phyloP scores from a whole-genome alignment of 768 basidiomycete genomes.

The Ramaria sp. region DNA sequence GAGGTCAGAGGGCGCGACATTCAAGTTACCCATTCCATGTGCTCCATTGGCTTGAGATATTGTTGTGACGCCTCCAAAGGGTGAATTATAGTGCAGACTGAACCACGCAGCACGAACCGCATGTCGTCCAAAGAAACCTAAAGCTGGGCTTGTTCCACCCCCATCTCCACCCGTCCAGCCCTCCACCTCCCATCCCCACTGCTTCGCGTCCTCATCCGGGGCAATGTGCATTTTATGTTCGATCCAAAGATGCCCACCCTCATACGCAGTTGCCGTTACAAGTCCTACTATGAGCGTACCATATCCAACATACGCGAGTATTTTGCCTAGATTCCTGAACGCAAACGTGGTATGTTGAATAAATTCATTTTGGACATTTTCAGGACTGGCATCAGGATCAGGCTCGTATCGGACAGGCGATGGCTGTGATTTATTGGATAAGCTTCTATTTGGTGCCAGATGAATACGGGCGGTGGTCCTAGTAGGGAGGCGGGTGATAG shows the following conservation, averaged over 20 bases:
- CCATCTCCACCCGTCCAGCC: slow-evolving; percentile 27
- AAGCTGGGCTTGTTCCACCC: slow-evolving; percentile 65
- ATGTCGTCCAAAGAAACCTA: slow-evolving; percentile 52
- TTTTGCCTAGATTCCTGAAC: slow-evolving; percentile 4
- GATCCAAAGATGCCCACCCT: slow-evolving; percentile 51
- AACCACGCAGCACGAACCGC: slow-evolving; percentile 64
- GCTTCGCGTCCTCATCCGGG: slow-evolving; percentile 38
- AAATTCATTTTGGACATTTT: slow-evolving; percentile 1
- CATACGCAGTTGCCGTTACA: slow-evolving; percentile 38
- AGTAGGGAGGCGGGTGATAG: not conserved
- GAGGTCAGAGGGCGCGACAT: slow-evolving; percentile 43
- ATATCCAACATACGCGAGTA: slow-evolving; percentile 1
- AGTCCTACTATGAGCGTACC: slow-evolving; percentile 23
- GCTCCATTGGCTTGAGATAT: slow-evolving; percentile 25
- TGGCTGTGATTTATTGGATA: not conserved
- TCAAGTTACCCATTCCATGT: slow-evolving; percentile 25
- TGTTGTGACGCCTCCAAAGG: slow-evolving; percentile 27
- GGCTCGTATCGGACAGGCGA: slow-evolving; percentile 2
- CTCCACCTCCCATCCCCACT: slow-evolving; percentile 66
- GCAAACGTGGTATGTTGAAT: not conserved
- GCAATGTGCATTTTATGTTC: slow-evolving; percentile 45
- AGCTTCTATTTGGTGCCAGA: not conserved
- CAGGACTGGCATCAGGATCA: not conserved
- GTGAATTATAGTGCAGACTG: slow-evolving; percentile 46
- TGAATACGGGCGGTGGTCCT: not conserved